Evolutionary conservation across 2,329 filamentous ascomycete genomes (phyloP).

Genomic region (Alternaria sp.): DNA sequence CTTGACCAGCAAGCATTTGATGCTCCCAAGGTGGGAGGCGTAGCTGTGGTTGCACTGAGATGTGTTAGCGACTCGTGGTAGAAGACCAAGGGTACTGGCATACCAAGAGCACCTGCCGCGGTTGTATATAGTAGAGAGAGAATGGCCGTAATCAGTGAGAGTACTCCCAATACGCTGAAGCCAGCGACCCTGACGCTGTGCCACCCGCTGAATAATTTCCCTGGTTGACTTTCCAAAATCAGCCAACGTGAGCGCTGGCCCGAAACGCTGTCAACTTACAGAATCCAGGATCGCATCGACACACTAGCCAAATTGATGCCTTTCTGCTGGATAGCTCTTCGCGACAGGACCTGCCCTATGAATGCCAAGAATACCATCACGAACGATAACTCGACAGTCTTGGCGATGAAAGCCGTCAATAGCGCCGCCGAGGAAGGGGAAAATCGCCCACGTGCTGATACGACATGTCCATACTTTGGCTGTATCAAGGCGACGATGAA

Average conservation of each 20-base stretch:
- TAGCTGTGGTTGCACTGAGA: conserved; percentile 10
- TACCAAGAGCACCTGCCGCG: conserved; percentile 13
- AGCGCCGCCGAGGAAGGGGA: conserved; percentile 67
- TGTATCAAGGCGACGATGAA: conserved; percentile 65
- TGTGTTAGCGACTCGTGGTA: background rate
- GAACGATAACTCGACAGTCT: conserved; percentile 76
- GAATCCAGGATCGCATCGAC: conserved; percentile 12
- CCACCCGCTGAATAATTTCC: conserved; percentile 71
- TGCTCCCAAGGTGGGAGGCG: conserved; percentile 8
- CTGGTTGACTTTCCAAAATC: conserved; percentile 54
- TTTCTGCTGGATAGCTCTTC: conserved; percentile 8
- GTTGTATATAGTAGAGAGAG: conserved; percentile 10
- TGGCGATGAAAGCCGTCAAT: conserved; percentile 69
- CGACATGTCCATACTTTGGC: conserved; percentile 63
- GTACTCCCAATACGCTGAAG: conserved; percentile 64
- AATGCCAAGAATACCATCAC: conserved; percentile 75
- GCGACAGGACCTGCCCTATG: conserved; percentile 68
- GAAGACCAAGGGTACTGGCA: background rate
- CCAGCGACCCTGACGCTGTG: conserved; percentile 67
- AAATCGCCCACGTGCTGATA: conserved; percentile 59
- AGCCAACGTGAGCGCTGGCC: background rate
- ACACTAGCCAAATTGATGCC: conserved; percentile 8
- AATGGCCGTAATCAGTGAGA: conserved; percentile 56
- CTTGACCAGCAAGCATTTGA: conserved; percentile 1
- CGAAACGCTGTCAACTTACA: background rate